These are phyloP conservation scores for Martiniozyma abietophila DNA, from an alignment of 805 yeast species.

Conservation along the genomic window DNA sequence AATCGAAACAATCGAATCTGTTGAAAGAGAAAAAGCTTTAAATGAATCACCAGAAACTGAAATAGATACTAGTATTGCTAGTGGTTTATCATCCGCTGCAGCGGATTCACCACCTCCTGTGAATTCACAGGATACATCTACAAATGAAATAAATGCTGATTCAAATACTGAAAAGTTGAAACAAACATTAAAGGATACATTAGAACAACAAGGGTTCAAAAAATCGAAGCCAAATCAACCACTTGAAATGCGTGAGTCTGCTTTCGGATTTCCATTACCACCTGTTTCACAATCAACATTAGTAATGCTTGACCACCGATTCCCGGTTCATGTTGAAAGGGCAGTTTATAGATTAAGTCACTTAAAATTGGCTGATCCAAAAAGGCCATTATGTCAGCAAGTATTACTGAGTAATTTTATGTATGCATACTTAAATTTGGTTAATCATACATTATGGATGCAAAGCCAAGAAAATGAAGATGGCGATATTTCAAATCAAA, in stretches of 20 bases:
- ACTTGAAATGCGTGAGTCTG: slow-evolving; percentile 60
- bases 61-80: no score
- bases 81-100: no score
- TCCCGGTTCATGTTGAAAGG: slow-evolving; percentile 91
- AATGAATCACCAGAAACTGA: no score
- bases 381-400: slow-evolving; percentile 84
- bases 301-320: slow-evolving; percentile 74
- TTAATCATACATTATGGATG: slow-evolving; percentile 78
- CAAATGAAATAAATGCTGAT: slow-evolving; percentile 4
- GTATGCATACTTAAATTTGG: slow-evolving; percentile 93
- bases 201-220: slow-evolving; percentile 23
- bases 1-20: no score
- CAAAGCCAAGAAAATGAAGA: slow-evolving; percentile 45
- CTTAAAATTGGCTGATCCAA: slow-evolving; percentile 87
- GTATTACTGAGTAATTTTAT: slow-evolving; percentile 90
- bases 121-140: no score
- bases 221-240: slow-evolving; percentile 43
- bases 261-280: slow-evolving; percentile 82
- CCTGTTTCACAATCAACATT: slow-evolving; percentile 69
- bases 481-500: slow-evolving; percentile 2
- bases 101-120: no score
- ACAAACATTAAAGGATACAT: slow-evolving; percentile 16
- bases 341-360: slow-evolving; percentile 92
- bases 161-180: slow-evolving; percentile 8
- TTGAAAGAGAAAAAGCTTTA: no score